Conservation (phyloP, 1,139 yeast genomes). For the Geotrichum europaeum region DNA sequence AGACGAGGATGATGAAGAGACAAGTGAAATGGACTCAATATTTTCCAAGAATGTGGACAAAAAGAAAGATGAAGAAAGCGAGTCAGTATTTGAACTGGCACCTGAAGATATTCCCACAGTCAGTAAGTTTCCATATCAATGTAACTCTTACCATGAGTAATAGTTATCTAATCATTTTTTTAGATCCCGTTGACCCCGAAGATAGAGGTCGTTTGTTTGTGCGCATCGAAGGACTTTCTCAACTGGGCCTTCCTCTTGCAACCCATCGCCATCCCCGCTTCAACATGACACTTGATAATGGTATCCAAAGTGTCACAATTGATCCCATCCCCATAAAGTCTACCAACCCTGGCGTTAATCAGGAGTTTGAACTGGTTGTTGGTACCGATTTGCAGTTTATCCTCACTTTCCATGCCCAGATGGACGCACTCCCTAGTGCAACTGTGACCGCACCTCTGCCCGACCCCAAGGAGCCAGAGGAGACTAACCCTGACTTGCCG, state of each 20-base stretch:
- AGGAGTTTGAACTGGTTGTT: slow-evolving; percentile 79
- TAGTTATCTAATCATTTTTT: not conserved
- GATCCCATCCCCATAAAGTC: slow-evolving; percentile 49
- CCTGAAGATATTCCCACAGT: not conserved
- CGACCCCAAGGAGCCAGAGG: not conserved
- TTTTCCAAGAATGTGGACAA: slow-evolving; percentile 4
- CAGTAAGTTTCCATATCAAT: not conserved
- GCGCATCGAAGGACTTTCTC: slow-evolving; percentile 56
- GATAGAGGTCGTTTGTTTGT: slow-evolving; percentile 79
- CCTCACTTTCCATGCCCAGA: slow-evolving; percentile 54
- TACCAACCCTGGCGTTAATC: slow-evolving; percentile 45
- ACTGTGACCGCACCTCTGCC: not conserved
- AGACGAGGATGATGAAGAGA: slow-evolving; percentile 13
- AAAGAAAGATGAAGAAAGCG: slow-evolving; percentile 4
- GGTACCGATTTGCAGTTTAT: slow-evolving; percentile 56
- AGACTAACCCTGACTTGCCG: slow-evolving; percentile 1
- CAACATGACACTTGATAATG: slow-evolving; percentile 75
- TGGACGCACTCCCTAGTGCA: slow-evolving; percentile 9
- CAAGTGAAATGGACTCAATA: slow-evolving; percentile 14
- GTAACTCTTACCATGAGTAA: not conserved
- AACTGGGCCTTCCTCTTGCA: slow-evolving; percentile 49
- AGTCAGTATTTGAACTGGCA: not conserved
- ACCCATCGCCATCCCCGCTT: slow-evolving; percentile 44
- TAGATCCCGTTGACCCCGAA: slow-evolving; percentile 25
- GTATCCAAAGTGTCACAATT: slow-evolving; percentile 77